phyloP scores from a whole-genome alignment of 352 stramenopile species.

The Phytophthora sojae region DNA sequence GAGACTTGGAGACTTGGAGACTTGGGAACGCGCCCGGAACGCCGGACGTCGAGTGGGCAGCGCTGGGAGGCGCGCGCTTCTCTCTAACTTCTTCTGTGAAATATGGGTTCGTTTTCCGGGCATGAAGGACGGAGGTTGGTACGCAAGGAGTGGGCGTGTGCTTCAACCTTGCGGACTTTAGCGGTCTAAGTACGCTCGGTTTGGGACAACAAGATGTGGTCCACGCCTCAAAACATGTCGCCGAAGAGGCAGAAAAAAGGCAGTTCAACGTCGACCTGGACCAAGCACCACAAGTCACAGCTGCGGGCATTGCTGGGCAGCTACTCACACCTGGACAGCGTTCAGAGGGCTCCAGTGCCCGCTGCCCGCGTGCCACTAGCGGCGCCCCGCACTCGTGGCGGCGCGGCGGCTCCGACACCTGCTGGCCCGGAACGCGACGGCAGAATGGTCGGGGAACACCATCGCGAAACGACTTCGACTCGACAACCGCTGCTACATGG shows the following conservation, averaged over 20 bases:
- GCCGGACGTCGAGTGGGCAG: slow-evolving; percentile 2
- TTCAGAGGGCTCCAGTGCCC: background rate
- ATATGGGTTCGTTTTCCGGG: slow-evolving; percentile 19
- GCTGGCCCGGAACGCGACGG: background rate
- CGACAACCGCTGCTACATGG: slow-evolving; percentile 10
- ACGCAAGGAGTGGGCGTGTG: background rate
- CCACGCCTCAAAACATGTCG: background rate
- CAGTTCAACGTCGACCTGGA: slow-evolving; percentile 18
- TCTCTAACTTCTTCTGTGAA: slow-evolving; percentile 25
- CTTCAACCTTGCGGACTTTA: background rate
- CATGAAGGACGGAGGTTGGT: background rate
- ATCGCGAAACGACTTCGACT: slow-evolving; percentile 19
- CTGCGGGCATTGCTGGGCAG: background rate
- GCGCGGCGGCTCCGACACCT: background rate
- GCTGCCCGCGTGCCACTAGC: background rate
- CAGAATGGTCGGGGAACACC: slow-evolving; percentile 17
- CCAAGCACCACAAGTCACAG: slow-evolving; percentile 9
- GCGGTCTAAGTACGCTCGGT: background rate
- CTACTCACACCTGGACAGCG: background rate
- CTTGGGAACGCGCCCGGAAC: slow-evolving; percentile 36
- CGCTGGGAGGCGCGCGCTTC: background rate
- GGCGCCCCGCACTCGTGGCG: background rate
- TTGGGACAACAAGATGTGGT: background rate
- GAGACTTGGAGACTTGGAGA: no score
- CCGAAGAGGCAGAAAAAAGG: slow-evolving; percentile 18